Conservation (phyloP, 768 basidiomycete genomes). For the Mycena leptocephala region DNA sequence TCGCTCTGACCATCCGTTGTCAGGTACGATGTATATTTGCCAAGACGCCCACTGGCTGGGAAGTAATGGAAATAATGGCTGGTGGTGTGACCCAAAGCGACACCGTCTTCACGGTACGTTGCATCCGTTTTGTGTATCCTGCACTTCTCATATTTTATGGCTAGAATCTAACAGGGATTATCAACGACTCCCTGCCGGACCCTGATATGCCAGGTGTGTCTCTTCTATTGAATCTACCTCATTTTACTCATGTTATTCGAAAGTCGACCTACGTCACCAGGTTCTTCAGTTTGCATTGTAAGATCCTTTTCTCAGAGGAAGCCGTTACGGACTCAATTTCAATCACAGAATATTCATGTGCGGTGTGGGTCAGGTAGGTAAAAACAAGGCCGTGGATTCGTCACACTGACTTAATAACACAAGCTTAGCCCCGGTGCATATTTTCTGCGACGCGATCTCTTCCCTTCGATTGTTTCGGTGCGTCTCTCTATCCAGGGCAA, state of each 20-base stretch:
- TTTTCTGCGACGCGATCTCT: conserved; percentile 75
- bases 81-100: conserved; percentile 75
- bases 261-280: conserved; percentile 68
- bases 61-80: conserved; percentile 80
- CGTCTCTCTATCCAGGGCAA: conserved; percentile 38
- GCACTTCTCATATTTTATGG: background rate
- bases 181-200: conserved; percentile 66
- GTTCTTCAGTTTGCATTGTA: conserved; percentile 69
- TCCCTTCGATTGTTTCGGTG: conserved; percentile 68
- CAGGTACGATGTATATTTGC: conserved; percentile 60
- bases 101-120: conserved; percentile 66
- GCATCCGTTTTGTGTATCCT: background rate
- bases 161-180: conserved; percentile 66
- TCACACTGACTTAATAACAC: background rate
- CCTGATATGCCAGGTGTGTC: conserved; percentile 61
- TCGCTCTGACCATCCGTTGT: background rate
- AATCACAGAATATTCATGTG: conserved; percentile 63
- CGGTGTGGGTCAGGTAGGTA: conserved; percentile 58
- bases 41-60: conserved; percentile 79
- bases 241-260: conserved; percentile 15
- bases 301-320: background rate
- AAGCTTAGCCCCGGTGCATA: conserved; percentile 83
- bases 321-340: background rate
- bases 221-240: background rate
- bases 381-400: background rate